Conservation (phyloP, 768 basidiomycete species). For the Thelephora aurantiotincta region DNA sequence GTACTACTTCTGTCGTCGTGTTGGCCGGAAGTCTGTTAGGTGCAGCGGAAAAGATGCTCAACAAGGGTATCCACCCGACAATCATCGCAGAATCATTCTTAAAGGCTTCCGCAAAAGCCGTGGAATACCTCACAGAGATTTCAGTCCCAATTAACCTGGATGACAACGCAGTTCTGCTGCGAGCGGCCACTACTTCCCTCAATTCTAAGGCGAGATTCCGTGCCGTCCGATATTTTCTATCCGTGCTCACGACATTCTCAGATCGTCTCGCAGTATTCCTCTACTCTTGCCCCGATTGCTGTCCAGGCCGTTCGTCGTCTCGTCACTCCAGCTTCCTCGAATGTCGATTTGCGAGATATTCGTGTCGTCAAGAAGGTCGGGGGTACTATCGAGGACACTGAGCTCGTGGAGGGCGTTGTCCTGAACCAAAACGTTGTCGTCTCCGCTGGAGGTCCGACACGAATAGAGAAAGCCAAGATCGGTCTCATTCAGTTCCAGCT, state of each 20-base stretch:
- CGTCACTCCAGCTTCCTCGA: conserved; percentile 76
- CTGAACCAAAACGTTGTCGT: conserved; percentile 89
- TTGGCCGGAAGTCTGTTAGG: conserved; percentile 86
- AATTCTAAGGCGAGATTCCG: conserved; percentile 71
- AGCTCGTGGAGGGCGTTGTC: conserved; percentile 93
- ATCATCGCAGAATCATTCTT: conserved; percentile 94
- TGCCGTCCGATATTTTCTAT: not conserved
- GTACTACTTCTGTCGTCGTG: conserved; percentile 95
- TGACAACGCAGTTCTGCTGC: conserved; percentile 72
- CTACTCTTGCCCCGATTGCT: conserved; percentile 95
- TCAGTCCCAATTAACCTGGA: conserved; percentile 84
- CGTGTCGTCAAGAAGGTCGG: conserved; percentile 97
- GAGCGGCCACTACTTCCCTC: conserved; percentile 88
- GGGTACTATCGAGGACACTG: conserved; percentile 98
- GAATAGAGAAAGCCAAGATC: conserved; percentile 98
- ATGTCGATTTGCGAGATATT: conserved; percentile 93
- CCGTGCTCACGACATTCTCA: conserved; percentile 15
- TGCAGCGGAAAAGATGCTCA: conserved; percentile 92
- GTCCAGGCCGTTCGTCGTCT: conserved; percentile 93
- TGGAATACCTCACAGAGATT: conserved; percentile 87
- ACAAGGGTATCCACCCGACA: conserved; percentile 95
- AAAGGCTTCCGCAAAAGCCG: conserved; percentile 82
- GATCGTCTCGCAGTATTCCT: conserved; percentile 99
- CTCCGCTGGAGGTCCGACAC: conserved; percentile 82
- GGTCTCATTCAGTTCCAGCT: conserved; percentile 98